Base-by-base conservation (phyloP, 2,329 filamentous ascomycete species). In the Clarireedia sp. region DNA sequence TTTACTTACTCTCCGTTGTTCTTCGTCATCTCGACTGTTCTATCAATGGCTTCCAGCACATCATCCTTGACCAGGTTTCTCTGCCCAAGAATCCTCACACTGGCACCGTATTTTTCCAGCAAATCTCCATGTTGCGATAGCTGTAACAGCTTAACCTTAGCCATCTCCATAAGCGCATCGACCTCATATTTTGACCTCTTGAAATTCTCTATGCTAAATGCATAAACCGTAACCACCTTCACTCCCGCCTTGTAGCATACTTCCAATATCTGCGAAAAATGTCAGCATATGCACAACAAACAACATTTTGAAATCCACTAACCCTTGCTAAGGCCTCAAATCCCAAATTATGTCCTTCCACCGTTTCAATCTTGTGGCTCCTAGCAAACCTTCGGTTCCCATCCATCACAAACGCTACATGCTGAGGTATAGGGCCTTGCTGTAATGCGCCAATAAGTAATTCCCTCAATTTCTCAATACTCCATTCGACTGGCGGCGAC, bases 351-450 rank as follows among this genome's bases (percentile, higher is more conserved):
- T 99, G 94, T 23, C 94, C 94, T 72, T 99, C 92, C 36, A 97
- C 85, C 0, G 91, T 96, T 75, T 99, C 94, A 69, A 99, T 96
- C 61, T 92, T 85, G 73, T 94, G 90, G 60, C 80, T 87, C 59
- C 89, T 81, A 14, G 94, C 94, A 74, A 95, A 99, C 46, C 94
- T 86, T 66, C 94, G 78, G 73, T 99, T 99, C 55, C 94, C 94
- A 70, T 99, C 94, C 94, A 99, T 99, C 64, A 96, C 92, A 68
- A 99, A 99, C n/a, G 94, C 94, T 58, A 99, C 83, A 81, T 99
- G 94, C 67, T 90, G 85, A 9, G 94, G 94, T 54, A 99, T 86
- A 2, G 90, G 90, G 0, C 94, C 94, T 72, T 96, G 92, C 67
- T 86, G 86, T 53, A 97, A 74, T 49, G 91, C 87, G 54, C 90